Evolutionary conservation across 306 rosid species (phyloP).

Genomic region (Ochetophila trinervis): DNA sequence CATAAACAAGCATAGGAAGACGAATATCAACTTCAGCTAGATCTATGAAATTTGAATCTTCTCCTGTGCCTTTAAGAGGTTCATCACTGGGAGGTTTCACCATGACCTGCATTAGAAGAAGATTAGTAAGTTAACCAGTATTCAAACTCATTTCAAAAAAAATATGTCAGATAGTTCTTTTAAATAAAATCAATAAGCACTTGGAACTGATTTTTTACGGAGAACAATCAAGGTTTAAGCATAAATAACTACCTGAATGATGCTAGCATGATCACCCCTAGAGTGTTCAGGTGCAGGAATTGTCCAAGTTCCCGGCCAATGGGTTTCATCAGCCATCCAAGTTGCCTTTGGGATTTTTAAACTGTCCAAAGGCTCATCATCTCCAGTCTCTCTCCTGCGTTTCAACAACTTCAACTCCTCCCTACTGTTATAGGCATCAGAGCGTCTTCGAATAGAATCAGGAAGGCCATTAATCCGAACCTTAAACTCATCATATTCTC

Average conservation of each 20-base stretch:
- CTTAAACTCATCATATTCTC: conserved; percentile 82
- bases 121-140: conserved; percentile 7
- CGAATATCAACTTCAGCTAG: conserved; percentile 68
- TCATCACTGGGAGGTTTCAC: conserved; percentile 68
- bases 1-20: conserved; percentile 77
- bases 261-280: conserved; percentile 78
- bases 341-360: conserved; percentile 60
- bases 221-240: not conserved
- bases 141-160: not conserved
- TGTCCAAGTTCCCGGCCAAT: conserved; percentile 84
- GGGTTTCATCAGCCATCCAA: conserved; percentile 76
- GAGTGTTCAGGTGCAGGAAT: conserved; percentile 48
- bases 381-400: conserved; percentile 43
- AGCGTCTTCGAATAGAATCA: conserved; percentile 69
- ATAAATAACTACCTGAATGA: conserved; percentile 53
- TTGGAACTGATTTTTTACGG: too few species aligned
- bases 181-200: not conserved
- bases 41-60: conserved; percentile 43
- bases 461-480: conserved; percentile 72
- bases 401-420: conserved; percentile 66
- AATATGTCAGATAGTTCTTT: not conserved
- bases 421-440: conserved; percentile 64
- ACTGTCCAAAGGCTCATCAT: conserved; percentile 48
- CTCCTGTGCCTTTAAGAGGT: conserved; percentile 43
- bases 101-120: conserved; percentile 53